Evolutionary conservation across 1,284 basidiomycete genomes (phyloP).

Genomic region (Papiliotrema flavescens): DNA sequence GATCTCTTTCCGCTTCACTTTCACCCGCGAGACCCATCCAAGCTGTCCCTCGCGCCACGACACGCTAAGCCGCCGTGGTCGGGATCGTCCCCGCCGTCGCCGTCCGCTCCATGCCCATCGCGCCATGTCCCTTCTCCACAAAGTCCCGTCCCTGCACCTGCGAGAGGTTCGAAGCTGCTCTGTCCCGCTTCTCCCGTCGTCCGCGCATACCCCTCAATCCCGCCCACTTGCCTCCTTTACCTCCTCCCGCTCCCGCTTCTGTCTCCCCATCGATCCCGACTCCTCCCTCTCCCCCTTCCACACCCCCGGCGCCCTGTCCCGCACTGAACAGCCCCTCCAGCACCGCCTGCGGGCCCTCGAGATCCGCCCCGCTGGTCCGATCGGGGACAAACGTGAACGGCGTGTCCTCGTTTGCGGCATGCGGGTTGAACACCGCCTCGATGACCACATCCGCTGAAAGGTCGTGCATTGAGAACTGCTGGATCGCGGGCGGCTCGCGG

Average conservation of each 20-base stretch:
- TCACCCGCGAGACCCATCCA: no score
- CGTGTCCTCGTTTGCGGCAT: conserved; percentile 22
- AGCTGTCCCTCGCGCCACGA: no score
- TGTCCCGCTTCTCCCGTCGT: not conserved
- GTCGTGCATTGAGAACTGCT: conserved; percentile 15
- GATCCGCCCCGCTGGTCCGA: not conserved
- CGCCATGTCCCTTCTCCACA: no score
- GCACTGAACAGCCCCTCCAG: not conserved
- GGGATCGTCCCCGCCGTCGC: no score
- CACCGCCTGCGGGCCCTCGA: not conserved
- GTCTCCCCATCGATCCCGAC: not conserved
- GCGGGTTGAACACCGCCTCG: conserved; percentile 44
- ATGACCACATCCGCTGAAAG: conserved; percentile 37
- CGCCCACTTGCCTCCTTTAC: not conserved
- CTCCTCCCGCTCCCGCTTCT: not conserved
- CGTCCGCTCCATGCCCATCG: no score
- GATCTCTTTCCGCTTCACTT: no score
- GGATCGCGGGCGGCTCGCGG: not conserved
- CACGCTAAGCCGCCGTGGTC: no score
- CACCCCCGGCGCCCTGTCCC: not conserved
- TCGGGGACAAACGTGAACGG: conserved; percentile 41
- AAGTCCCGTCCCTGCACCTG: no score
- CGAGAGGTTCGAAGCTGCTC: not conserved
- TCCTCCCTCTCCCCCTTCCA: not conserved
- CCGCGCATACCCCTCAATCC: not conserved